phyloP scores from a whole-genome alignment of 2,329 filamentous ascomycete species.

The Penicillium sp. region DNA sequence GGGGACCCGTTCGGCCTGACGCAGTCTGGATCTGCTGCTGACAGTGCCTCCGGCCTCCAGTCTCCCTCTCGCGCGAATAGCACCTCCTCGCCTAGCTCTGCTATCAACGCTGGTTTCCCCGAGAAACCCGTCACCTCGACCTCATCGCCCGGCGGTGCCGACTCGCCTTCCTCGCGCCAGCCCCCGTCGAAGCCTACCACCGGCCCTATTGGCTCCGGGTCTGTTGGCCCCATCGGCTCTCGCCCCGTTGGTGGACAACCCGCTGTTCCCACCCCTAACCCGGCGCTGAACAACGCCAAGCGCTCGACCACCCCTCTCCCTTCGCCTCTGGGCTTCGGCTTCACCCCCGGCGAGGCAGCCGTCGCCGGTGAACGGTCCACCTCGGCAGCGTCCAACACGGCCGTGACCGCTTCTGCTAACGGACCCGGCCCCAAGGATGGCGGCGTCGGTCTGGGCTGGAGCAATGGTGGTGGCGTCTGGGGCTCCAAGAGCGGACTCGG shows the following conservation, averaged over 20 bases:
- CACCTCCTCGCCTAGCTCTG: slow-evolving; percentile 69
- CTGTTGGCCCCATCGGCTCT: slow-evolving; percentile 91
- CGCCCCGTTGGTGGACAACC: slow-evolving; percentile 66
- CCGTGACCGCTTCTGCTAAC: slow-evolving; percentile 44
- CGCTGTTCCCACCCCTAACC: slow-evolving; percentile 50
- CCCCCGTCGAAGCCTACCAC: slow-evolving; percentile 55
- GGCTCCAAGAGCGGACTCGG: slow-evolving; percentile 77
- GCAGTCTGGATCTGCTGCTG: slow-evolving; percentile 47
- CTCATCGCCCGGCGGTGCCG: slow-evolving; percentile 72
- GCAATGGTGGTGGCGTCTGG: slow-evolving; percentile 79
- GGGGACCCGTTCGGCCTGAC: slow-evolving; percentile 66
- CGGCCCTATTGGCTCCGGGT: slow-evolving; percentile 49
- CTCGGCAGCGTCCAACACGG: slow-evolving; percentile 61
- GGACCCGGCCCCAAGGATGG: slow-evolving; percentile 38
- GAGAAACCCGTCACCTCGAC: slow-evolving; percentile 75
- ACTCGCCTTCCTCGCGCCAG: slow-evolving; percentile 69
- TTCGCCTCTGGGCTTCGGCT: slow-evolving; percentile 79
- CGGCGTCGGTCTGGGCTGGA: slow-evolving; percentile 64
- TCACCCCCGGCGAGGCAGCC: slow-evolving; percentile 54
- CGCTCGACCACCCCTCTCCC: slow-evolving; percentile 85
- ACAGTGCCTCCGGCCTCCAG: slow-evolving; percentile 44
- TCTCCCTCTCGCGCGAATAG: slow-evolving; percentile 74
- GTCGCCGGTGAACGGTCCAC: slow-evolving; percentile 48
- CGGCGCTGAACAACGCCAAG: slow-evolving; percentile 61
- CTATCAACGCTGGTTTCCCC: slow-evolving; percentile 48